Percentiles rank a stretch among this genome's conserved stretches.
Conservation (phyloP, 495 filamentous ascomycete species). For the Penicillium bialowiezense region DNA sequence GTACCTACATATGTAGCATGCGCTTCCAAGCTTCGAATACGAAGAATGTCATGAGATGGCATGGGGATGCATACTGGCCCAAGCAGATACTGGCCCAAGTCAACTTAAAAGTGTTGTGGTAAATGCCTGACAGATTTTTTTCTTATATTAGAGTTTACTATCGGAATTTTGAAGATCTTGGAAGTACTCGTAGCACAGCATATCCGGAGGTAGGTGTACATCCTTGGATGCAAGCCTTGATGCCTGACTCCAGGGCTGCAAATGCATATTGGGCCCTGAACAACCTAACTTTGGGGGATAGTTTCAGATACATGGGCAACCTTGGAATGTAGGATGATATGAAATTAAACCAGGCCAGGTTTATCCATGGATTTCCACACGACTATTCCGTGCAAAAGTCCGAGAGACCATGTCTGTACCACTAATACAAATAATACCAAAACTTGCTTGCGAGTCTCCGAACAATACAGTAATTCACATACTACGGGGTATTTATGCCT, state of each 20-base stretch:
- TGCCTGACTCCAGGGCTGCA: slow-evolving; percentile 16
- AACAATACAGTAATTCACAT: not conserved
- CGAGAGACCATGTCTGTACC: too few species aligned
- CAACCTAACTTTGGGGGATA: slow-evolving; percentile 9
- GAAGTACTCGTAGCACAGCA: not conserved
- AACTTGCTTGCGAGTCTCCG: not conserved
- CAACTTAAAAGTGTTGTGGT: not conserved
- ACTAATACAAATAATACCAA: not conserved
- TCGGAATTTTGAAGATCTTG: too few species aligned
- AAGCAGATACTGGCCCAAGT: not conserved
- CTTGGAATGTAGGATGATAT: not conserved
- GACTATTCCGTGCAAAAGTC: not conserved
- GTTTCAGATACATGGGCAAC: not conserved
- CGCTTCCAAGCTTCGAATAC: not conserved
- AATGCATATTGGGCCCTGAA: slow-evolving; percentile 11
- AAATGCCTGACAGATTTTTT: not conserved
- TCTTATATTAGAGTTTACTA: not conserved
- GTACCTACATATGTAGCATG: too few species aligned
- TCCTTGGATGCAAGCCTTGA: slow-evolving; percentile 18
- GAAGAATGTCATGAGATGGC: not conserved
- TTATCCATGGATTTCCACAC: not conserved
- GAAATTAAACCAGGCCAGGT: not conserved
- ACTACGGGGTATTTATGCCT: not conserved
- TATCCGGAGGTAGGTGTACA: not conserved
- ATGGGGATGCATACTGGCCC: not conserved